Conservation (phyloP, 1,284 basidiomycete species). For the Wallemia ichthyophaga region DNA sequence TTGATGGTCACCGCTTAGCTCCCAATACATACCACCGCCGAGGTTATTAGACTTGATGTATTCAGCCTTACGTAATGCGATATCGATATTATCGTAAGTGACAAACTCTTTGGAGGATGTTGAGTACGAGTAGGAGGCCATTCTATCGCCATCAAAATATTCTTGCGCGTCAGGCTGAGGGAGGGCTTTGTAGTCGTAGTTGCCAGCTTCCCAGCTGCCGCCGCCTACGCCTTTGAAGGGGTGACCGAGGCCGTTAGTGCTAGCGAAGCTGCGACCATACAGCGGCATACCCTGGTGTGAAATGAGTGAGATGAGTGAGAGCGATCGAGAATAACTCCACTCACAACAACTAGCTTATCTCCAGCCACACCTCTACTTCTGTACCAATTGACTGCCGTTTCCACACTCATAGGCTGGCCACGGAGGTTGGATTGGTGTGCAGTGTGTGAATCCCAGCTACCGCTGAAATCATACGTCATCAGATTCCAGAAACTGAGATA, state of each 20-base stretch:
- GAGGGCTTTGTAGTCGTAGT: slow-evolving; percentile 11
- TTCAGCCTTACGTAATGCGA: slow-evolving; percentile 12
- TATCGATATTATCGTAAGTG: slow-evolving; percentile 14
- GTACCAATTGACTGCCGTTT: slow-evolving; percentile 13
- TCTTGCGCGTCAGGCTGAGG: slow-evolving; percentile 12
- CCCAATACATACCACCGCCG: slow-evolving; percentile 13
- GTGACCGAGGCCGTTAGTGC: slow-evolving; percentile 13
- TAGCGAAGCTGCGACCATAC: slow-evolving; percentile 15
- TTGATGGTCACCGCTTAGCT: slow-evolving; percentile 13
- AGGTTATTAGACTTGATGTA: slow-evolving; percentile 11
- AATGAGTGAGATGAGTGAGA: slow-evolving; percentile 12
- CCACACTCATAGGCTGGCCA: slow-evolving; percentile 8
- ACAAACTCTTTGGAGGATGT: slow-evolving; percentile 11
- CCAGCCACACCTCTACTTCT: slow-evolving; percentile 10
- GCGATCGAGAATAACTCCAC: not conserved
- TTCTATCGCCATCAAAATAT: slow-evolving; percentile 11
- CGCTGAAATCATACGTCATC: slow-evolving; percentile 16
- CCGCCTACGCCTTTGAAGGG: slow-evolving; percentile 14
- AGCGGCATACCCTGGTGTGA: slow-evolving; percentile 7
- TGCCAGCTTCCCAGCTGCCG: slow-evolving; percentile 16
- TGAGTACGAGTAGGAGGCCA: slow-evolving; percentile 13
- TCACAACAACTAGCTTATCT: slow-evolving; percentile 13
- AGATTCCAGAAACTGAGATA: slow-evolving; percentile 18
- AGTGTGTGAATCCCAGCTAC: slow-evolving; percentile 14
- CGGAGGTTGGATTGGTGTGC: slow-evolving; percentile 17